phyloP scores from a whole-genome alignment of 768 basidiomycete species.

The Lentinus tigrinus region DNA sequence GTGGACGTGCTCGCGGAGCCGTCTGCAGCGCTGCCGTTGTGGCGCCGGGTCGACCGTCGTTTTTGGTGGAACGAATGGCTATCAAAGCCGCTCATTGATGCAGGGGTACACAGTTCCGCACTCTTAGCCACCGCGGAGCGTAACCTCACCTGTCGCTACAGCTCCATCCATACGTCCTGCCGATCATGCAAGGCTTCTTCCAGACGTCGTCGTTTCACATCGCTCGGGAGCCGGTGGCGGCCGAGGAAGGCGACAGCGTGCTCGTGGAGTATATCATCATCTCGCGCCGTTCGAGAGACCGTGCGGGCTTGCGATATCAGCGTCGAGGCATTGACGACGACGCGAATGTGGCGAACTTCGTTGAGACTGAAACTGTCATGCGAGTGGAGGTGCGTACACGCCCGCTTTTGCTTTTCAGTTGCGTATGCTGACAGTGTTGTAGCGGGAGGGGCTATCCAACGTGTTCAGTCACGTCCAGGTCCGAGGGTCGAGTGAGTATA shows the following conservation, averaged over 20 bases:
- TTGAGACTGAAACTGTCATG: constrained; percentile 91
- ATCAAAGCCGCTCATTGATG: constrained; percentile 80
- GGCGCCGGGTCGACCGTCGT: constrained; percentile 85
- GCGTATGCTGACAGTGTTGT: constrained; percentile 1
- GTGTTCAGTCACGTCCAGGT: constrained; percentile 89
- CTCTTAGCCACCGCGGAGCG: neutral
- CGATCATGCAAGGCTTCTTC: constrained; percentile 92
- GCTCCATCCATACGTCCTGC: constrained; percentile 83
- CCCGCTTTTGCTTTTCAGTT: too few relatives aligned
- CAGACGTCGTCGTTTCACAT: constrained; percentile 71
- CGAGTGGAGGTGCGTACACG: constrained; percentile 61
- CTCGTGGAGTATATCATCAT: constrained; percentile 77
- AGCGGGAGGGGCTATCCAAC: constrained; percentile 77
- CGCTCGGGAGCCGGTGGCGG: constrained; percentile 44
- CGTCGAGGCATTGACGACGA: constrained; percentile 92
- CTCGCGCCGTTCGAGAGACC: constrained; percentile 82
- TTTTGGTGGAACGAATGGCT: constrained; percentile 99
- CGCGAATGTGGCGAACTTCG: constrained; percentile 93
- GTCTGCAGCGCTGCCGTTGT: constrained; percentile 75
- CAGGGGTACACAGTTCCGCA: constrained; percentile 57
- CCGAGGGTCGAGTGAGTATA: constrained; percentile 79
- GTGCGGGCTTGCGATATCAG: constrained; percentile 93
- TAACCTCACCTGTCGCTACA: constrained; percentile 28
- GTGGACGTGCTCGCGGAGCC: constrained; percentile 68
- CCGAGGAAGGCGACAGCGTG: constrained; percentile 36